Evolutionary conservation across 2,329 filamentous ascomycete genomes (phyloP), one percentile per base, ranked within the genome.

Genomic region (Grosmannia clavigera): DNA sequence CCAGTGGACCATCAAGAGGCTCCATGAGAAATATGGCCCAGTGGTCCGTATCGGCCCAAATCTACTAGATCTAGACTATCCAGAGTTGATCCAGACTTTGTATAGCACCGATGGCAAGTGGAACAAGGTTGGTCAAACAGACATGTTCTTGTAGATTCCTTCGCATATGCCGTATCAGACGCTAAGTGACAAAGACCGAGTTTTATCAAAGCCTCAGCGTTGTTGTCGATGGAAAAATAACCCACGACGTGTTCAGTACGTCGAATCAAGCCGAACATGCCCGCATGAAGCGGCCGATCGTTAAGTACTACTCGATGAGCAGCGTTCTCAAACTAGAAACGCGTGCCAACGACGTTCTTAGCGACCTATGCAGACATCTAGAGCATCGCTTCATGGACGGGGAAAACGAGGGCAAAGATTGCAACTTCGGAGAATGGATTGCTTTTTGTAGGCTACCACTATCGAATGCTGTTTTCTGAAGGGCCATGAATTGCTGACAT

Each of bases 371-470:
- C 57, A 57, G 63, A 31, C 64, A 68, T 22, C 59, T 72, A 0
- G 68, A 73, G 50, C 61, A 65, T 31, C 66, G 68, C 6, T 59
- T 46, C 14, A 55, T 55, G 35, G 25, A 16, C 7, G 54, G 54
- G 5, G 65, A 70, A 14, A 57, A 67, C 29, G 25, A 12, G 4
- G 31, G 50, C 16, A 64, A 69, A 60, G 62, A 63, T 1, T 75
- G 70, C 58, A 65, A 74, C 19, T 65, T 78, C n/a, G 74, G 72
- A 4, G 65, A 74, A 48, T 78, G 75, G 74, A 64, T 76, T 16
- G 40, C 66, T 5, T 76, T 68, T 62, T 74, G 72, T 74, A 64
- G 65, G 69, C 4, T 7, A n/a, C 43, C 43, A 46, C 7, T 19
- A 14, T 4, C 11, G 10, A 14, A 29, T 22, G n/a, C 5, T 14